These are phyloP conservation scores for Baudoinia panamericana DNA, from an alignment of 495 filamentous ascomycete genomes.

Conservation along the genomic window DNA sequence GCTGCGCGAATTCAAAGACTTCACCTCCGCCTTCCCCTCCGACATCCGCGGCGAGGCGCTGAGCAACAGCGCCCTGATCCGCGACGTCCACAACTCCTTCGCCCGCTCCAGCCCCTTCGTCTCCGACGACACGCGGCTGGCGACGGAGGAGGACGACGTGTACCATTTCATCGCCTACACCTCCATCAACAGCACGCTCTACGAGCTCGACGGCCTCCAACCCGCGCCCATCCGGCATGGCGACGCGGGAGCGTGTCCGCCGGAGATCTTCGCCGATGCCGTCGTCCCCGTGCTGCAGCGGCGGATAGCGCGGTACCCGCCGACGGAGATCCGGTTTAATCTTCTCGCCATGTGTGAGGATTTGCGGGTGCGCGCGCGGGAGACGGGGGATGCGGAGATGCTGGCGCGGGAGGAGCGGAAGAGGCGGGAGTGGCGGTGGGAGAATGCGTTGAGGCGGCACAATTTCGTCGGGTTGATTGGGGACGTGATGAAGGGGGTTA, in stretches of 20 bases:
- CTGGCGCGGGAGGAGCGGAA: slow-evolving; percentile 72
- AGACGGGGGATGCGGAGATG: slow-evolving; percentile 70
- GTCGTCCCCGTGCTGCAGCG: slow-evolving; percentile 78
- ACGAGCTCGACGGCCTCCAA: slow-evolving; percentile 92
- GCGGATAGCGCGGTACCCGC: slow-evolving; percentile 73
- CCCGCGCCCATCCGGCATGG: slow-evolving; percentile 86
- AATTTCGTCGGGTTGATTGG: slow-evolving; percentile 96
- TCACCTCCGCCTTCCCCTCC: slow-evolving; percentile 74
- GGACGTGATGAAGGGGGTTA: slow-evolving; percentile 79
- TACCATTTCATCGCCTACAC: slow-evolving; percentile 99
- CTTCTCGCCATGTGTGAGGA: slow-evolving; percentile 84
- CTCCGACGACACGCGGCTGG: slow-evolving; percentile 59
- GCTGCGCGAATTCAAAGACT: slow-evolving; percentile 74
- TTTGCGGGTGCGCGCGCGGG: slow-evolving; percentile 55
- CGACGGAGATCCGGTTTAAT: slow-evolving; percentile 86
- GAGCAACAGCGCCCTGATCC: slow-evolving; percentile 65
- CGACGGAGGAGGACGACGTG: slow-evolving; percentile 56
- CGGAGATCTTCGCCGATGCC: slow-evolving; percentile 58
- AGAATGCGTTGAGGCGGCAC: slow-evolving; percentile 83
- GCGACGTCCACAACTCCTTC: slow-evolving; percentile 88
- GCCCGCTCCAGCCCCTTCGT: slow-evolving; percentile 77
- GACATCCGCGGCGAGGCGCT: slow-evolving; percentile 60
- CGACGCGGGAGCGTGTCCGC: slow-evolving; percentile 36
- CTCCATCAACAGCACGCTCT: slow-evolving; percentile 60
- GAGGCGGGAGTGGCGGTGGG: slow-evolving; percentile 78